Base-by-base conservation (phyloP, 768 basidiomycete species). In the Asterophora parasitica region DNA sequence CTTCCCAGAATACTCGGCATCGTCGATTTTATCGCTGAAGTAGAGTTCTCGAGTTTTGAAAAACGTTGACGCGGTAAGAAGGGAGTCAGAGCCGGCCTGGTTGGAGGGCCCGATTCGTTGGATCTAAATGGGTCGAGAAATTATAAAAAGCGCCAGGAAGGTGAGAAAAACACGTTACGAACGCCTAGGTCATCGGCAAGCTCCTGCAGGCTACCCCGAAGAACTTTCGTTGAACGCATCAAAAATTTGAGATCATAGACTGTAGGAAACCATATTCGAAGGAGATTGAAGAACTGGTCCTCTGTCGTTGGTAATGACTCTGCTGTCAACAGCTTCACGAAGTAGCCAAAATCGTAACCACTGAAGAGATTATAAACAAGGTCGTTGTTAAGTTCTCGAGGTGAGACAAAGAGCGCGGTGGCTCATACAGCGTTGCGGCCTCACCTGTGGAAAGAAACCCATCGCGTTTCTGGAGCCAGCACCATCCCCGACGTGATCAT, bases 311-410 rank as follows among this genome's bases (percentile, higher is more conserved):
- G 96, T 50, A 98, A 70, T 37, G 92, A 88, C 59, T 85, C 74
- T 52, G 80, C 85, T 17, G 90, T 88, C 42, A 99, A 77, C 34
- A 98, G 78, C 65, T 95, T 96, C 66, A 99, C 83, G 58, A 99
- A 88, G 65, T 98, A 99, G 30, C 96, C 96, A 69, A 99, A 98
- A 67, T 99, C 96, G 68, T 98, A 98, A 41, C 95, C 96, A 66
- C 95, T 98, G 61, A 44, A 55, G 33, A 49, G 40, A 7, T 5
- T 55, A 49, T 12, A 35, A 37, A 27, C 12, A 15, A 13, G 11
- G 17, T n/a, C 4, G 19, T 10, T 7, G 10, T 40, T 3, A 11
- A n/a, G 28, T 42, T 32, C 17, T 11, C 4, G 30, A 36, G 8
- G 8, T 13, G n/a, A 37, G 13, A 42, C 40, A 50, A 36, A 7